Evolutionary conservation across 1,284 basidiomycete genomes (phyloP), one percentile per base, ranked within the genome.

Genomic region (Leccinum pseudoinsigne): DNA sequence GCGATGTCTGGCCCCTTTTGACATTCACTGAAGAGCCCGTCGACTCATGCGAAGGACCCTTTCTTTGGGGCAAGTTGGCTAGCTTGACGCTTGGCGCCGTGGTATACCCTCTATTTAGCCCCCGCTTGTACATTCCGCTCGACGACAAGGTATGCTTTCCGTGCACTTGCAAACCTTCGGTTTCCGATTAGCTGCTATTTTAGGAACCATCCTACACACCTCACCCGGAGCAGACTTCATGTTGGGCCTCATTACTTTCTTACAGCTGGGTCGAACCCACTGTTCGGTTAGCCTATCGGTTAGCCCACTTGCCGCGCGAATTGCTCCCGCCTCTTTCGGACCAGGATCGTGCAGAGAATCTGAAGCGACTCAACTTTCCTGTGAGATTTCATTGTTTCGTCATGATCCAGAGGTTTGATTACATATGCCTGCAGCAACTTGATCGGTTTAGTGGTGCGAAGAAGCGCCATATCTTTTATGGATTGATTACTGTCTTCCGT

Each of bases 1-100:
- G 85, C 38, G 84, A 87, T 69, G 60, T 87, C 45, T 85, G 78
- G 76, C 86, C 86, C 1, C 69, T 85, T 10, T 71, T 80, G 16
- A 86, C 84, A 0, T 83, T 72, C 62, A 68, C 61, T 5, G 42
- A 65, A 14, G 55, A 47, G 18, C 73, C 75, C 21, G 50, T 61
- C 26, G 75, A 76, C 62, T 55, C 57, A 4, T 40, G 47, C 5
- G 72, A 76, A 62, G 71, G 73, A 2, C 34, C 38, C 21, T 31
- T 76, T 6, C 56, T 77, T 14, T 77, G 76, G 74, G 62, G 64
- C 10, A 61, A 61, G 11, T 47, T 61, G 59, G 58, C 10, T 50
- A 16, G n/a, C 12, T 50, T 61, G 16, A 36, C 5, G 1, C 2
- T 61, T 14, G 42, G 58, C 42, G 58, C 58, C 9, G 58, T 47